Evolutionary conservation across 2,329 filamentous ascomycete species (phyloP).

Genomic region (Ophiosphaerella herpotricha): DNA sequence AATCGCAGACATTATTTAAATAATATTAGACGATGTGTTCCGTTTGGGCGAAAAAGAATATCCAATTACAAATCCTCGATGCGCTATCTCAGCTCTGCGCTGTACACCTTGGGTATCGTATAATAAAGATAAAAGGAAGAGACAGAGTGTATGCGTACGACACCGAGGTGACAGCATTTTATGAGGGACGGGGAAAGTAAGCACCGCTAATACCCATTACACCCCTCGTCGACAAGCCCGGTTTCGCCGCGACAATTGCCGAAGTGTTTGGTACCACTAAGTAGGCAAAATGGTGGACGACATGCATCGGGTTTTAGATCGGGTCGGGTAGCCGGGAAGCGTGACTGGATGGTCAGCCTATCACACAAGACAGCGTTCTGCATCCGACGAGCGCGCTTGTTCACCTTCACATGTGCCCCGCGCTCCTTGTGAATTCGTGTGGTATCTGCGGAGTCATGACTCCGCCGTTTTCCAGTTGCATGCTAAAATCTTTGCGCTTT

Average conservation of each 20-base stretch:
- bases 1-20: conserved; percentile 35
- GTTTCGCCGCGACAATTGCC: conserved; percentile 13
- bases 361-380: conserved; percentile 20
- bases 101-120: conserved; percentile 16
- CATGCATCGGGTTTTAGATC: conserved; percentile 4
- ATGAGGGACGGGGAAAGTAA: neutral
- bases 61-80: conserved; percentile 5
- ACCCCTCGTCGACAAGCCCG: neutral
- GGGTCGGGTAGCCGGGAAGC: conserved; percentile 8
- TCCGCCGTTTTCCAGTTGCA: neutral
- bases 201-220: neutral
- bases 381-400: conserved; percentile 17
- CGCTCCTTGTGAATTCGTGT: conserved; percentile 17
- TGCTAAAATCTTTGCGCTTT: neutral
- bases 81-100: conserved; percentile 8
- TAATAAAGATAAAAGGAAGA: conserved; percentile 9
- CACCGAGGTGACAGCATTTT: conserved; percentile 4
- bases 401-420: conserved; percentile 26
- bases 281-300: conserved; percentile 2
- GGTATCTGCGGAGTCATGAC: conserved; percentile 5
- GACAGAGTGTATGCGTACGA: neutral
- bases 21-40: neutral
- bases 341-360: conserved; percentile 12
- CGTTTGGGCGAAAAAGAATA: neutral
- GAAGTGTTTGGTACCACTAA: conserved; percentile 5